These are phyloP conservation scores for Macaranga tanarius DNA, from an alignment of 441 rosid species.

Conservation along the genomic window DNA sequence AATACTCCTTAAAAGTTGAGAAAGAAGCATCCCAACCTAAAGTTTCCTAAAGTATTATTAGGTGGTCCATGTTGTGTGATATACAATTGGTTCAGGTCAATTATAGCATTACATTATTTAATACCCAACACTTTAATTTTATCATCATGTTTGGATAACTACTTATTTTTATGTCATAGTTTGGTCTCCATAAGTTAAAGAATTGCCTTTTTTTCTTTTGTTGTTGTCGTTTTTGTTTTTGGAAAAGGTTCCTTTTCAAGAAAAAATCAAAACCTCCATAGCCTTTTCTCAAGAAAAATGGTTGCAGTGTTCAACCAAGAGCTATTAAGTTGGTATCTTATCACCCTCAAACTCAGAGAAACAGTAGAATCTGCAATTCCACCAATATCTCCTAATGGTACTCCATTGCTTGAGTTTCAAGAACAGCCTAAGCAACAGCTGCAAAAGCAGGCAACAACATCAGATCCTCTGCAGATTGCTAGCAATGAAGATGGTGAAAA, in stretches of 20 bases:
- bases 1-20: background rate
- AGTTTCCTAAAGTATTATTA: background rate
- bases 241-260: background rate
- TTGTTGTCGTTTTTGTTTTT: background rate
- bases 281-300: conserved; percentile 37
- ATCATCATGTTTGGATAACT: conserved; percentile 3
- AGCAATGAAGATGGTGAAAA: conserved; percentile 25
- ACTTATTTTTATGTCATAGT: background rate
- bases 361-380: conserved; percentile 54
- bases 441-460: conserved; percentile 26
- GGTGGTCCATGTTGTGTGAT: conserved; percentile 20
- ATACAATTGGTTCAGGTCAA: conserved; percentile 12
- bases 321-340: conserved; percentile 86
- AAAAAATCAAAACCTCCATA: conserved; percentile 25
- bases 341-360: conserved; percentile 82
- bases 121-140: background rate
- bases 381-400: conserved; percentile 18
- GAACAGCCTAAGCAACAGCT: conserved; percentile 26
- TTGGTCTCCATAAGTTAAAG: background rate
- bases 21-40: conserved; percentile 4
- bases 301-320: conserved; percentile 82
- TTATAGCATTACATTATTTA: background rate
- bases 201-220: no score
- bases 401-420: conserved; percentile 32
- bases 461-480: conserved; percentile 30